Evolutionary conservation across 2,329 filamentous ascomycete species (phyloP).

Genomic region (Lasiodiplodia sp.): DNA sequence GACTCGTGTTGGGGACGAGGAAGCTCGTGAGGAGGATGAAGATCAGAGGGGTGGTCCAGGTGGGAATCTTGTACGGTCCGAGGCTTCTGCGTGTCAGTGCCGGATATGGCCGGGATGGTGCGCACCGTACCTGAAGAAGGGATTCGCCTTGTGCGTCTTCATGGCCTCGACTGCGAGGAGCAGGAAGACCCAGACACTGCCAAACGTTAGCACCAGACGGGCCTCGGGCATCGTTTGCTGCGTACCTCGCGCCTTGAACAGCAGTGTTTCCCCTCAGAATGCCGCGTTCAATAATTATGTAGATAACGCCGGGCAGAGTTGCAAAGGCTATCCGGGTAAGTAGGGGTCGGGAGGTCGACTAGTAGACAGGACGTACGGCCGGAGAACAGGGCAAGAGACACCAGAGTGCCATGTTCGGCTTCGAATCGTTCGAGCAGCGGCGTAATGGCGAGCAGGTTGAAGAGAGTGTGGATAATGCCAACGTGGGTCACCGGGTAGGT

Average conservation of each 20-base stretch:
- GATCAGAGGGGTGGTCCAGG: conserved; percentile 88
- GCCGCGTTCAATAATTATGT: conserved; percentile 78
- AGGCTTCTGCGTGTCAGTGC: conserved; percentile 50
- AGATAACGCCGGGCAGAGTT: conserved; percentile 77
- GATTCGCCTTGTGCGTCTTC: conserved; percentile 82
- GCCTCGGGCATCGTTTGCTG: not conserved
- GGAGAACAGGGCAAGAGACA: conserved; percentile 84
- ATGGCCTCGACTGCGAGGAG: conserved; percentile 85
- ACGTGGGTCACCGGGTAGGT: conserved; percentile 89
- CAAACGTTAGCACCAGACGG: conserved; percentile 21
- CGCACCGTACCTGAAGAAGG: conserved; percentile 68
- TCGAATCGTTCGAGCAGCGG: conserved; percentile 96
- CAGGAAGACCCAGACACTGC: conserved; percentile 90
- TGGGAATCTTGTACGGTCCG: conserved; percentile 77
- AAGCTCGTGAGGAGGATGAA: conserved; percentile 77
- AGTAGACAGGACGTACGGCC: conserved; percentile 71
- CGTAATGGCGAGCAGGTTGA: conserved; percentile 81
- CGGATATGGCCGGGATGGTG: conserved; percentile 43
- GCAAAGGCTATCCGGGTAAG: conserved; percentile 49
- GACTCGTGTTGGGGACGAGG: conserved; percentile 80
- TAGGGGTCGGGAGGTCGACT: not conserved
- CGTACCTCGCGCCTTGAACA: conserved; percentile 83
- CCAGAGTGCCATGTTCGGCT: conserved; percentile 87
- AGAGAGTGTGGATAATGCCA: conserved; percentile 78
- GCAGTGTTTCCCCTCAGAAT: conserved; percentile 75